A percentile compares a stretch with the other conserved stretches of the same genome.
Evolutionary conservation across 805 yeast genomes (phyloP).

Genomic region (Yamadazyma tumulicola): DNA sequence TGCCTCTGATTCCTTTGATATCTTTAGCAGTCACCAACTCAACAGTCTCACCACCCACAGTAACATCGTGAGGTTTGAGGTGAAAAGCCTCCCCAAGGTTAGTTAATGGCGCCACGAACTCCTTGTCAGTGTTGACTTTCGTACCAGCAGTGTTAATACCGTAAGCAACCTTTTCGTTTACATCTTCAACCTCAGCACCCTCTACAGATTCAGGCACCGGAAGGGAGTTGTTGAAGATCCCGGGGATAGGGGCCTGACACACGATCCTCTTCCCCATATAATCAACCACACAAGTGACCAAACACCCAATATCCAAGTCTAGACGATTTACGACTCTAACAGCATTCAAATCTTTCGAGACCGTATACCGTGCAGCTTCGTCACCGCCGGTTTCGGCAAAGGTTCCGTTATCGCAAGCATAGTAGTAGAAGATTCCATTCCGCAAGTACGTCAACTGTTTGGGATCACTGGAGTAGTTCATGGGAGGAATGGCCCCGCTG

Average conservation of each 20-base stretch:
- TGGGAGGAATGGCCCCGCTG: conserved; percentile 67
- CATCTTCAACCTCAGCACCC: conserved; percentile 8
- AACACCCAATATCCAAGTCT: conserved; percentile 63
- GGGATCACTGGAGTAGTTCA: conserved; percentile 73
- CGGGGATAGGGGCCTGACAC: conserved; percentile 96
- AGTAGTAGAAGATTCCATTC: conserved; percentile 84
- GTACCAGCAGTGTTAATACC: conserved; percentile 67
- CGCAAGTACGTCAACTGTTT: conserved; percentile 66
- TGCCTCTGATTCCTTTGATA: conserved; percentile 81
- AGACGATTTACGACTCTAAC: conserved; percentile 65
- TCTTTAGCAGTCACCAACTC: conserved; percentile 60
- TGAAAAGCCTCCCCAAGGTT: conserved; percentile 73
- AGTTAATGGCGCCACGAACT: conserved; percentile 54
- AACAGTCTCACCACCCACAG: conserved; percentile 25
- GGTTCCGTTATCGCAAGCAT: conserved; percentile 60
- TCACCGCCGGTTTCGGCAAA: conserved; percentile 71
- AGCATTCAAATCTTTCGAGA: conserved; percentile 74
- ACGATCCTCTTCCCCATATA: conserved; percentile 84
- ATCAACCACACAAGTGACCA: conserved; percentile 84
- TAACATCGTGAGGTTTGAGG: conserved; percentile 68
- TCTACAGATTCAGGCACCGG: conserved; percentile 37
- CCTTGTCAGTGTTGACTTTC: conserved; percentile 45
- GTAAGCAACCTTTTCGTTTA: conserved; percentile 56
- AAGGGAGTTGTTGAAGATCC: conserved; percentile 58
- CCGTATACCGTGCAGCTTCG: conserved; percentile 80